phyloP scores from a whole-genome alignment of 1,284 basidiomycete genomes.

The Rhodotorula sp. region DNA sequence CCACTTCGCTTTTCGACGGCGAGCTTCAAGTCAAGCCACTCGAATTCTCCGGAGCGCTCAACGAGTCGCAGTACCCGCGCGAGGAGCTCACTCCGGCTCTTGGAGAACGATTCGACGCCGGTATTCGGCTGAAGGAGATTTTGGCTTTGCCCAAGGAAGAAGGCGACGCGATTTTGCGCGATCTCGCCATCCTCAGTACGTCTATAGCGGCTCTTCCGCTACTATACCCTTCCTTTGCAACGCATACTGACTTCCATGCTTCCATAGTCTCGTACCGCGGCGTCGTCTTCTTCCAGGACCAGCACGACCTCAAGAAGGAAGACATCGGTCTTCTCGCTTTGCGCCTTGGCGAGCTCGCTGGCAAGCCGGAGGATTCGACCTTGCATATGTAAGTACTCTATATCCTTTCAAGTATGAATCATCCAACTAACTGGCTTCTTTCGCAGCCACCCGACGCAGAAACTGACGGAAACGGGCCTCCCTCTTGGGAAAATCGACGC shows the following conservation, averaged over 20 bases:
- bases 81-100: slow-evolving; percentile 11
- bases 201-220: background rate
- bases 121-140: slow-evolving; percentile 25
- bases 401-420: too few species aligned
- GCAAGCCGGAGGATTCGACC: slow-evolving; percentile 59
- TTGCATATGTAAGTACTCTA: slow-evolving; percentile 46
- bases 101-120: slow-evolving; percentile 29
- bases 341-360: slow-evolving; percentile 59
- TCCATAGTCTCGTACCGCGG: slow-evolving; percentile 61
- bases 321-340: slow-evolving; percentile 50
- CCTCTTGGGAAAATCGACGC: slow-evolving; percentile 45
- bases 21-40: slow-evolving; percentile 18
- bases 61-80: background rate
- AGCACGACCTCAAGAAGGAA: slow-evolving; percentile 53
- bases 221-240: background rate
- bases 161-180: slow-evolving; percentile 20
- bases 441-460: slow-evolving; percentile 65
- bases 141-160: slow-evolving; percentile 27
- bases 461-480: slow-evolving; percentile 49
- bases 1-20: slow-evolving; percentile 1
- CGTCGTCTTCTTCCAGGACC: slow-evolving; percentile 69
- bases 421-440: too few species aligned
- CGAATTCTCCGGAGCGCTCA: slow-evolving; percentile 12
- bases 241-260: background rate
- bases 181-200: slow-evolving; percentile 32